Evolutionary conservation across 192 early-diverging fungal species (phyloP), one percentile per base, ranked within the genome.

Genomic region (Linderina pennispora): DNA sequence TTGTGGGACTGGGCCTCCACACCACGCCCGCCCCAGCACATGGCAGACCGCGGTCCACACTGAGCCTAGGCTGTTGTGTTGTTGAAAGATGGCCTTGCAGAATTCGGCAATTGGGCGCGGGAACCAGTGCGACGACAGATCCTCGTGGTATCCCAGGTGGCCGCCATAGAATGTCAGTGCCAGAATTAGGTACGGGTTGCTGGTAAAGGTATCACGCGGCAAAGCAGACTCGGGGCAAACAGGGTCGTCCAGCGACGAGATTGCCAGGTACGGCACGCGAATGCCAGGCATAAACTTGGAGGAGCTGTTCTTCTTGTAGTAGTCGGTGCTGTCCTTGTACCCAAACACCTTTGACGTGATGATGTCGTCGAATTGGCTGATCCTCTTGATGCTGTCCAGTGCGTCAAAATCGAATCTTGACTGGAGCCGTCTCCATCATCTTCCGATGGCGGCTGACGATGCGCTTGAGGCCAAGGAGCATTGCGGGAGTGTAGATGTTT

Each of bases 201-300:
- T 56, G 43, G 58, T 61, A 47, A 83, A 77, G 36, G 88, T 84
- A 41, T 85, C 77, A 21, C 58, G 68, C 8, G 95, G 95, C 4
- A 92, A 78, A 16, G 75, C 74, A 36, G 82, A 63, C 5, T 50
- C 40, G 2, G 69, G 65, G 13, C 83, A 82, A 56, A 98, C 84
- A n/a, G 95, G 95, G 62, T 98, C 95, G 70, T 95, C 91, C 55
- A 86, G 39, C 36, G 92, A 83, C 16, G 81, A 82, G 26, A 95
- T 65, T 44, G 90, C 84, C n/a, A 98, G 62, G 41, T 86, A 81
- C 15, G 95, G 95, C 18, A 92, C 62, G 13, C 77, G 62, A 28
- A 90, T 83, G 43, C 65, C 52, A 8, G 79, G 67, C 49, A 87
- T 76, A 11, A 73, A 78, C 22, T 80, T 77, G 6, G 57, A 61